A percentile compares a stretch with the other conserved stretches of the same genome.
These are phyloP conservation scores for Craspedostauros australis DNA, from an alignment of 108 stramenopile species.

Conservation along the genomic window DNA sequence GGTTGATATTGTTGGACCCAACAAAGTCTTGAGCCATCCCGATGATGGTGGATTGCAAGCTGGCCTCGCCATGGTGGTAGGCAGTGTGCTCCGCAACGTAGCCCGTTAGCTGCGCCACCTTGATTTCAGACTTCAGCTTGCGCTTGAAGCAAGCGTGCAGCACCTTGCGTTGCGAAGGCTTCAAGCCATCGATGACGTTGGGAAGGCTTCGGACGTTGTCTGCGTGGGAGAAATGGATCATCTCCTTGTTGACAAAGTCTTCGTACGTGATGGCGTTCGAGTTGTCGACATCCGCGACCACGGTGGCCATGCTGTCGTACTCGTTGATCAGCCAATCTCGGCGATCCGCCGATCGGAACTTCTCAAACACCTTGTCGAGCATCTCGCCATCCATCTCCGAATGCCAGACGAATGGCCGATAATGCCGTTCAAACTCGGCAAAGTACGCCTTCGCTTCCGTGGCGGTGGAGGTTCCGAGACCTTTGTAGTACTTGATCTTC, in stretches of 20 bases:
- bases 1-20: constrained; percentile 89
- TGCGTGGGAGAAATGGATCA: constrained; percentile 88
- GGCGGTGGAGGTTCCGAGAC: constrained; percentile 88
- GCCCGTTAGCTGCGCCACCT: constrained; percentile 90
- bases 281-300: constrained; percentile 20
- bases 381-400: constrained; percentile 70
- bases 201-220: constrained; percentile 85
- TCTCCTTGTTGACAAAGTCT: constrained; percentile 88
- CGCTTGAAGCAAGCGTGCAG: constrained; percentile 87
- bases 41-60: constrained; percentile 75
- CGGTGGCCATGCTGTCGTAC: constrained; percentile 45
- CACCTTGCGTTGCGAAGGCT: constrained; percentile 92
- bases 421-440: constrained; percentile 54
- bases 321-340: constrained; percentile 75
- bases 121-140: constrained; percentile 82
- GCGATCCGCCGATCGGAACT: constrained; percentile 70
- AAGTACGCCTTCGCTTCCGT: constrained; percentile 90
- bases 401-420: constrained; percentile 66
- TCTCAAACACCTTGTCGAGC: constrained; percentile 85
- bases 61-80: constrained; percentile 94
- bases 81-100: constrained; percentile 90
- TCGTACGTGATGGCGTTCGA: constrained; percentile 47
- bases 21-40: constrained; percentile 95
- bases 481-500: constrained; percentile 94
- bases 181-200: constrained; percentile 83